These are phyloP conservation scores for Sorghum bicolor DNA, from an alignment of 176 grass and related monocot species.

Conservation along the genomic window DNA sequence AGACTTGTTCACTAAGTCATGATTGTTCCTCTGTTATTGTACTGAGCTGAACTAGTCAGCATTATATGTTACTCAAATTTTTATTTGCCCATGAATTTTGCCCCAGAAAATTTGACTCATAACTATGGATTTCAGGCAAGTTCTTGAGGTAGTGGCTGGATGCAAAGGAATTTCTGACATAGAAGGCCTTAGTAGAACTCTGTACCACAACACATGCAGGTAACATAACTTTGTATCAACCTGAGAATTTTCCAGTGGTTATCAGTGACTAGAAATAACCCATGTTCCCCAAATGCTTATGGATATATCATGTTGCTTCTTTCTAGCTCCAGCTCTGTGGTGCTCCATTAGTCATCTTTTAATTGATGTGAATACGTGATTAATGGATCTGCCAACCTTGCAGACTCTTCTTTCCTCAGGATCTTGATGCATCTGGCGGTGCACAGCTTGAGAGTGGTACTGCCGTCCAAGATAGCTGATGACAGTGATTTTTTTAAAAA, in stretches of 20 bases:
- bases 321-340: neutral
- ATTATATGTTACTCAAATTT: neutral
- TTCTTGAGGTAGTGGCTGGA: conserved; percentile 79
- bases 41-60: neutral
- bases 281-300: neutral
- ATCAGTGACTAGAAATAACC: neutral
- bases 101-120: conserved; percentile 2
- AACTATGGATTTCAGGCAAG: conserved; percentile 61
- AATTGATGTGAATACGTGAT: neutral
- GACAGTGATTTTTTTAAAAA: neutral
- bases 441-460: conserved; percentile 68
- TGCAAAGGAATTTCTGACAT: conserved; percentile 82
- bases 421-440: conserved; percentile 71
- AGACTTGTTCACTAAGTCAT: neutral
- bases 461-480: conserved; percentile 40
- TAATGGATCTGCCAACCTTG: conserved; percentile 25
- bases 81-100: neutral
- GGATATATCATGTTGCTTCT: neutral
- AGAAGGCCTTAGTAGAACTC: conserved; percentile 71
- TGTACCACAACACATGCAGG: conserved; percentile 96
- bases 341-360: neutral
- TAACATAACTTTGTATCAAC: conserved; percentile 28
- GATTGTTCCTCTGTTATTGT: neutral
- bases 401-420: conserved; percentile 93
- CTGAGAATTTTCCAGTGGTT: neutral